A percentile compares a stretch with the other conserved stretches of the same genome.
phyloP scores from a whole-genome alignment of 805 yeast genomes.

The Kodamaea laetipori region DNA sequence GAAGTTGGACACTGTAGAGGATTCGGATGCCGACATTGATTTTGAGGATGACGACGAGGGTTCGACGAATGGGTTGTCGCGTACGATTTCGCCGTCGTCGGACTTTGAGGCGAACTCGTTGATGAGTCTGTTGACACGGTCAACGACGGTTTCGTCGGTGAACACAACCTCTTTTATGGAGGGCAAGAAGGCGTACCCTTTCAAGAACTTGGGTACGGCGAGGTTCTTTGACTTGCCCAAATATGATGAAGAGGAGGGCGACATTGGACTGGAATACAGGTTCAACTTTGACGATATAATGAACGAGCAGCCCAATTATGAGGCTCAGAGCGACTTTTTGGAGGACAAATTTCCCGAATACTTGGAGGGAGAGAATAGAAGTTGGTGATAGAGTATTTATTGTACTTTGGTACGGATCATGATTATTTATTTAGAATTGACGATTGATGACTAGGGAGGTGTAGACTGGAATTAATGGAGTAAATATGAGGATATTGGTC shows the following conservation, averaged over 20 bases:
- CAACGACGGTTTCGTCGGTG: slow-evolving; percentile 39
- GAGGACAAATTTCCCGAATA: neutral
- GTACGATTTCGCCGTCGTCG: slow-evolving; percentile 41
- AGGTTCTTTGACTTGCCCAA: slow-evolving; percentile 38
- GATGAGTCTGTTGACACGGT: slow-evolving; percentile 43
- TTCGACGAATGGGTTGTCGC: slow-evolving; percentile 32
- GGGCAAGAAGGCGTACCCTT: slow-evolving; percentile 16
- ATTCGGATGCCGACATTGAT: slow-evolving; percentile 24
- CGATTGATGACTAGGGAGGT: neutral
- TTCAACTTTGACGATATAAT: slow-evolving; percentile 24
- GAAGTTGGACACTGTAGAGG: slow-evolving; percentile 19
- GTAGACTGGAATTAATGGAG: no score
- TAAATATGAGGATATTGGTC: no score
- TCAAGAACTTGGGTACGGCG: slow-evolving; percentile 16
- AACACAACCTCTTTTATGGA: slow-evolving; percentile 15
- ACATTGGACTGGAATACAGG: slow-evolving; percentile 11
- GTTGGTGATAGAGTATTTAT: no score
- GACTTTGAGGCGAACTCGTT: slow-evolving; percentile 35
- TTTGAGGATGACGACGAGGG: slow-evolving; percentile 27
- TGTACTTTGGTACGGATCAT: slow-evolving; percentile 2
- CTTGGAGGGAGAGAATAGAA: no score
- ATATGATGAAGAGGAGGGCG: slow-evolving; percentile 22
- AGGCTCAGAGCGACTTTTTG: neutral
- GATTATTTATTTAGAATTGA: slow-evolving; percentile 4
- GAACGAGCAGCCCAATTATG: slow-evolving; percentile 13